phyloP scores from a whole-genome alignment of 2,329 filamentous ascomycete genomes.

The Cordyceps javanica region DNA sequence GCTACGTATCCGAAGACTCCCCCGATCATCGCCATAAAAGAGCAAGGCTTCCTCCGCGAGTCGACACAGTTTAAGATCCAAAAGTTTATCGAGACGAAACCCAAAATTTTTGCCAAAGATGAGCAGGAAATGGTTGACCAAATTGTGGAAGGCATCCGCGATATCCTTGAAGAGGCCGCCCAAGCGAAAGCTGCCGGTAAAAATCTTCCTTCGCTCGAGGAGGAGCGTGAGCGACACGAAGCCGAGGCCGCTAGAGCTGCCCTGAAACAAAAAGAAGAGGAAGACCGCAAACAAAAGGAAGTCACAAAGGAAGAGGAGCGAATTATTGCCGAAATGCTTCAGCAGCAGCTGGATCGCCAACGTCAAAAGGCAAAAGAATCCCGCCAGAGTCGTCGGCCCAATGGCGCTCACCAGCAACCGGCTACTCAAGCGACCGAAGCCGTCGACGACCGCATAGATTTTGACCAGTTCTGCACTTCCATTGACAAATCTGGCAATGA shows the following conservation, averaged over 20 bases:
- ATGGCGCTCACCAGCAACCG: slow-evolving; percentile 24
- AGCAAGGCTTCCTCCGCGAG: slow-evolving; percentile 58
- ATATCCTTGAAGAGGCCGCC: slow-evolving; percentile 81
- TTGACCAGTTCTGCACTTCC: slow-evolving; percentile 61
- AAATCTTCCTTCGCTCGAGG: slow-evolving; percentile 77
- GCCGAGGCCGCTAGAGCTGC: slow-evolving; percentile 59
- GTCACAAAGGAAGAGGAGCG: slow-evolving; percentile 64
- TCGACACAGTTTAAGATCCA: slow-evolving; percentile 66
- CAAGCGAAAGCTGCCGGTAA: slow-evolving; percentile 67
- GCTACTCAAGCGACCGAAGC: slow-evolving; percentile 23
- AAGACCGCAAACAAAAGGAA: slow-evolving; percentile 47
- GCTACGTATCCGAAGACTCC: slow-evolving; percentile 85
- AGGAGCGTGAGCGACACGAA: slow-evolving; percentile 80
- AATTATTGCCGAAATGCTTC: slow-evolving; percentile 62
- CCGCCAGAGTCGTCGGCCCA: slow-evolving; percentile 52
- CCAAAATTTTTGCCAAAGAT: slow-evolving; percentile 45
- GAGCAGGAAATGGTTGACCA: slow-evolving; percentile 57
- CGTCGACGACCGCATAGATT: slow-evolving; percentile 41
- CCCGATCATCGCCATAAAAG: slow-evolving; percentile 65
- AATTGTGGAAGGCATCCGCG: slow-evolving; percentile 63
- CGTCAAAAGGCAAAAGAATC: slow-evolving; percentile 58
- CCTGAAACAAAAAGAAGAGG: slow-evolving; percentile 46
- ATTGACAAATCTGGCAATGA: slow-evolving; percentile 58
- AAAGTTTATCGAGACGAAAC: slow-evolving; percentile 54
- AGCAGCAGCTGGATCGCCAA: slow-evolving; percentile 65